Conservation (phyloP, 257 asterid genomes). For the Anisodus acutangulus region DNA sequence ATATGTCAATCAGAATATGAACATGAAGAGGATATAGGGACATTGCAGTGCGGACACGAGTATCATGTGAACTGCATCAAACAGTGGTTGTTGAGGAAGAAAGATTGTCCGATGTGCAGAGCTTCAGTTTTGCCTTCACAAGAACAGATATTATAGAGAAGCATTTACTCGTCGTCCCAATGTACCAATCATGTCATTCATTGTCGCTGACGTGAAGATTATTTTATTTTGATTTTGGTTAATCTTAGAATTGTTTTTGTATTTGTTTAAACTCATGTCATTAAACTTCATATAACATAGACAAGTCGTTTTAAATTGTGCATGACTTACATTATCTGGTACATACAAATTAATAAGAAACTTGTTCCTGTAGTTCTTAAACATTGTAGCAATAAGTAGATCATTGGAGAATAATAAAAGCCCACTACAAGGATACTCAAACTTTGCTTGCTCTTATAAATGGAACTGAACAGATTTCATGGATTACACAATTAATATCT, state of each 20-base stretch:
- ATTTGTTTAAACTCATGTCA: neutral
- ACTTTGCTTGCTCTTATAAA: neutral
- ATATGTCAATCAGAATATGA: slow-evolving; percentile 28
- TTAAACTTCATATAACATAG: neutral
- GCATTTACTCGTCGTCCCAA: no score
- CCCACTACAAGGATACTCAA: no score
- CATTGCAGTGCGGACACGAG: slow-evolving; percentile 30
- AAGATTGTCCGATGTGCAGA: slow-evolving; percentile 32
- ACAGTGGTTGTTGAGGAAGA: neutral
- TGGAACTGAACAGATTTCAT: neutral
- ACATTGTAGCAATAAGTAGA: neutral
- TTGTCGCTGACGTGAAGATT: no score
- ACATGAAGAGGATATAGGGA: neutral
- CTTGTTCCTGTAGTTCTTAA: neutral
- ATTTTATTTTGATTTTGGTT: no score
- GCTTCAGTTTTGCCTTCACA: neutral
- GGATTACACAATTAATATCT: slow-evolving; percentile 8
- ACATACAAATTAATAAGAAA: neutral
- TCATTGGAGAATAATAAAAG: neutral
- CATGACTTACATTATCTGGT: neutral
- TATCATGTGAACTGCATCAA: slow-evolving; percentile 32
- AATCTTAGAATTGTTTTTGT: neutral
- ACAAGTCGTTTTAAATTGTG: neutral
- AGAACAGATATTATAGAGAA: neutral
- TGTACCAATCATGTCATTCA: no score